Evolutionary conservation across 73 alveolate genomes (phyloP).

Genomic region (Stentor coeruleus): DNA sequence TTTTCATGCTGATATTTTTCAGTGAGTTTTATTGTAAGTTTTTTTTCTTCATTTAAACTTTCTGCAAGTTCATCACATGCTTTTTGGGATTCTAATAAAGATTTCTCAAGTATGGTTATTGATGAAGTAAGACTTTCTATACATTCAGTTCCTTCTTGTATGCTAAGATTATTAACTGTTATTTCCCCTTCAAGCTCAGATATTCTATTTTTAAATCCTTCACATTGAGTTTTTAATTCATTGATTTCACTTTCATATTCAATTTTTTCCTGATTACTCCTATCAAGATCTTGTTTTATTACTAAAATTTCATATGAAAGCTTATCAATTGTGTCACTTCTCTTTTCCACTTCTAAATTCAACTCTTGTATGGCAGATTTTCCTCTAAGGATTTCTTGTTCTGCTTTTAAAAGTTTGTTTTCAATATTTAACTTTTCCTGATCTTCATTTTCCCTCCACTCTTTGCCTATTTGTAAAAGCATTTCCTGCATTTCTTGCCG

Average conservation of each 20-base stretch:
- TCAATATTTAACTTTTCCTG: not conserved
- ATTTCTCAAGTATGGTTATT: not conserved
- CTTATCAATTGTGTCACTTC: not conserved
- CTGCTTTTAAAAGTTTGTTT: not conserved
- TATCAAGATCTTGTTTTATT: not conserved
- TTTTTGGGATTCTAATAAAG: not conserved
- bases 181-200: not conserved
- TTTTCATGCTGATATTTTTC: not conserved
- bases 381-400: not conserved
- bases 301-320: not conserved
- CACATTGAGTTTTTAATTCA: not conserved
- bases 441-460: not conserved
- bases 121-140: not conserved
- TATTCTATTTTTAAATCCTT: too few species aligned
- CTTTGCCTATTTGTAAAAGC: constrained; percentile 3
- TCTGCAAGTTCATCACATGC: too few species aligned
- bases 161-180: not conserved
- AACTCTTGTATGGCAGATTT: not conserved
- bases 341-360: not conserved
- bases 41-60: not conserved
- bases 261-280: not conserved
- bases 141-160: not conserved
- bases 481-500: constrained; percentile 7
- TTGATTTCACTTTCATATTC: not conserved
- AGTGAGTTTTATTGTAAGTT: not conserved